phyloP scores from a whole-genome alignment of 2,329 filamentous ascomycete species.

The Purpureocillium lavendulum region DNA sequence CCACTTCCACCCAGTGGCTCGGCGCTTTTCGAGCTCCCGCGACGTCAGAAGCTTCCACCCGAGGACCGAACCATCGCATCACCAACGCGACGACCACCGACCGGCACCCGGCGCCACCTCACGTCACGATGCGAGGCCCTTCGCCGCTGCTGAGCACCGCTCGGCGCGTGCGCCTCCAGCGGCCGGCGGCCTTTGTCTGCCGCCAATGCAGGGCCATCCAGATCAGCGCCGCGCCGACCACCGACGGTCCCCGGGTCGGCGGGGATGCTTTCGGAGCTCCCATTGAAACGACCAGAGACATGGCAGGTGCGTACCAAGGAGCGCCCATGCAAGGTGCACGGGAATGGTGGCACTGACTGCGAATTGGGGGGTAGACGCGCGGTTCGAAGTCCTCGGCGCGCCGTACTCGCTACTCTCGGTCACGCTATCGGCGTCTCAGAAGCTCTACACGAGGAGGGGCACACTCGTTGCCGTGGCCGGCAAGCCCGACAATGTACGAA shows the following conservation, averaged over 20 bases:
- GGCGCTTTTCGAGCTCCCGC: background rate
- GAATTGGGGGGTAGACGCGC: conserved; percentile 60
- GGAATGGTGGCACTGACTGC: background rate
- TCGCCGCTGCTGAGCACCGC: conserved; percentile 28
- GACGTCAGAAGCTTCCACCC: background rate
- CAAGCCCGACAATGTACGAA: conserved; percentile 75
- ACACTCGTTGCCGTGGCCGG: conserved; percentile 86
- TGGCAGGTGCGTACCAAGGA: conserved; percentile 33
- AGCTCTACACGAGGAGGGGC: conserved; percentile 84
- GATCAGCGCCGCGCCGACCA: conserved; percentile 53
- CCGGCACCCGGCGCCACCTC: background rate
- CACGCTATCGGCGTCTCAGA: conserved; percentile 84
- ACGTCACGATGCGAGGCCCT: conserved; percentile 32
- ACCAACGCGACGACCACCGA: background rate
- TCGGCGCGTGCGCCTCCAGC: conserved; percentile 19
- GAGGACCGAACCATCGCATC: background rate
- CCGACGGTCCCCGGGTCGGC: conserved; percentile 39
- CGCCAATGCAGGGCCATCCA: conserved; percentile 52
- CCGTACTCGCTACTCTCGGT: conserved; percentile 93
- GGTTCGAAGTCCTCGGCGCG: conserved; percentile 86
- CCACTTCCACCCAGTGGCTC: too few species aligned
- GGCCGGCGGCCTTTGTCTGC: conserved; percentile 32
- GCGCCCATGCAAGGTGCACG: background rate
- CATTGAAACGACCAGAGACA: conserved; percentile 34
- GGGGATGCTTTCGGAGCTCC: conserved; percentile 49